phyloP scores from a whole-genome alignment of 441 rosid genomes.

The Corymbia citriodora region DNA sequence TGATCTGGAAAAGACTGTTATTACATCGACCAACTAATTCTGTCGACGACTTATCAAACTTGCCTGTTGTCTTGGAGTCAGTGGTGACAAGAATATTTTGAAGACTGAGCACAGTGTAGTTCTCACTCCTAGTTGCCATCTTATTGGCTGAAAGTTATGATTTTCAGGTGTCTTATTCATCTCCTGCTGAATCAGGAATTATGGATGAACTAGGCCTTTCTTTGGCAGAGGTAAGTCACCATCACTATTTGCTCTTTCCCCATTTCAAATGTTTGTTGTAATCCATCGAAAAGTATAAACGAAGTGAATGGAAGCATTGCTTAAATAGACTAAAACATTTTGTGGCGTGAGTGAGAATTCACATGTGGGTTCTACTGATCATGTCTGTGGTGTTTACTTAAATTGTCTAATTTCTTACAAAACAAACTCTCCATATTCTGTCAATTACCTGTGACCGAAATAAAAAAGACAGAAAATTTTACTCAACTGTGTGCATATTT shows the following conservation, averaged over 20 bases:
- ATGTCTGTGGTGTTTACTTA: neutral
- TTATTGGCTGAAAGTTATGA: neutral
- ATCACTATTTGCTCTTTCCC: neutral
- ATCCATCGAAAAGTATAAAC: neutral
- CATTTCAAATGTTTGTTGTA: neutral
- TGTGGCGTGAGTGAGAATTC: neutral
- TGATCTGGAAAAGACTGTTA: neutral
- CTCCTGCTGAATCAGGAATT: slow-evolving; percentile 70
- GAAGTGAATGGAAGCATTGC: neutral
- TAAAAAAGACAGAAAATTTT: neutral
- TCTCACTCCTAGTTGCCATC: neutral
- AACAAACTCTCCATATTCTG: neutral
- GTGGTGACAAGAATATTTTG: neutral
- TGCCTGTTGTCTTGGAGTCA: neutral
- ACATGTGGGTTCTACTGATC: neutral
- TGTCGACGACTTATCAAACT: neutral
- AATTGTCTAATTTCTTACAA: neutral
- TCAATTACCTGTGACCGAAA: neutral
- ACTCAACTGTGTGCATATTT: neutral
- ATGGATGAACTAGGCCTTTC: slow-evolving; percentile 54
- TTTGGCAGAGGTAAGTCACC: slow-evolving; percentile 44
- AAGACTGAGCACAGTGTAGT: neutral
- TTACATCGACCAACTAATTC: neutral
- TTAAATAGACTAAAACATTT: neutral
- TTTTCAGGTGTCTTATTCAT: slow-evolving; percentile 66